Base-by-base conservation (phyloP, 345 rosid species). In the Dimocarpus longan region DNA sequence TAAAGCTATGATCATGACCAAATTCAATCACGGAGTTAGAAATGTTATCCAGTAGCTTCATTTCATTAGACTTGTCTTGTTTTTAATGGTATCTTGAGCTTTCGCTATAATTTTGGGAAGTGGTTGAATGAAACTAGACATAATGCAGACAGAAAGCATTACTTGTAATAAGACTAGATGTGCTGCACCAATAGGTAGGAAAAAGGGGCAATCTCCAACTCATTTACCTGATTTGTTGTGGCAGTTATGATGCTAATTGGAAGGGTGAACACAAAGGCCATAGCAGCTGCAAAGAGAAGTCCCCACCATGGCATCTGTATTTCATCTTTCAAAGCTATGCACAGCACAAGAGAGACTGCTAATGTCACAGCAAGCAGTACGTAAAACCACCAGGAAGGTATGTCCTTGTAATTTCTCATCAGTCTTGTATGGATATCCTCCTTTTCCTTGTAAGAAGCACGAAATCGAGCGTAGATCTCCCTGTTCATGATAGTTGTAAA, bases 301-400 rank as follows among this genome's bases (percentile, higher is more conserved):
- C 95, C 97, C 97, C 98, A 95, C 97, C 98, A 95, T 67, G 98
- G 98, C 93, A 95, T 88, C 78, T 93, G 97, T 70, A 95, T 91
- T 80, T 95, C 84, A 66, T 92, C 90, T 21, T 89, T 91, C 89
- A 91, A 78, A 88, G 90, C 78, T 78, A 82, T 82, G 81, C 97
- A 93, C 32, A 95, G 88, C 6, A 79, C 80, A 68, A 95, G 91
- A 48, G 98, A 88, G 56, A 83, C 85, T 15, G 72, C 82, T 24
- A 95, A 54, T 46, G 93, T 88, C 18, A 65, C 73, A 40, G 44
- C 80, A 8, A 95, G 91, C 86, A 92, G 52, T 37, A 80, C 28
- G 81, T 89, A 76, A 80, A 95, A 95, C 98, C 97, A 95, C 95
- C 97, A 93, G 5, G 90, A 65, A 82, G 98, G 98, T 87, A 93